phyloP scores from a whole-genome alignment of 208 protist genomes.

The Acanthamoeba royreba region DNA sequence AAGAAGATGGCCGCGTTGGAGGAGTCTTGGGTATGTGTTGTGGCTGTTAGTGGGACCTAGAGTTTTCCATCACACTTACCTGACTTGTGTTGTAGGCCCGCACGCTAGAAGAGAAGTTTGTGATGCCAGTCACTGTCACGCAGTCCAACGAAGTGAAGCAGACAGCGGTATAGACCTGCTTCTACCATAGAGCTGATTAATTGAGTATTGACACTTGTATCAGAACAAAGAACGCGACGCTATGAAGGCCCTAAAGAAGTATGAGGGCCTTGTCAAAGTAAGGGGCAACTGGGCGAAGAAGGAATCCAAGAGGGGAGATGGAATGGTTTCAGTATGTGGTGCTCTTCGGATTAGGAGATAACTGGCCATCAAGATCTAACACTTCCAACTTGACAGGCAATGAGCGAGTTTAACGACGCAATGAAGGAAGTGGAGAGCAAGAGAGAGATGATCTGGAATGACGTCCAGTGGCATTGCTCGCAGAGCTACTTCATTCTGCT shows the following conservation, averaged over 20 bases:
- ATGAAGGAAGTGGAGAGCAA: not conserved
- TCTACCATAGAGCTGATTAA: too few species aligned
- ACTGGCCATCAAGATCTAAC: too few species aligned
- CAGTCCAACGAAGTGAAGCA: not conserved
- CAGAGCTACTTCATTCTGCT: constrained; percentile 36
- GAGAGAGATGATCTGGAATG: not conserved
- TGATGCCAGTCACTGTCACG: not conserved
- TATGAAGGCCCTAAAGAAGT: not conserved
- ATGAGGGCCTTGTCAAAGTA: not conserved
- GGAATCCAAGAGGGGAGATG: not conserved
- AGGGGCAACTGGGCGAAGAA: not conserved
- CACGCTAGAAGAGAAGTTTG: not conserved
- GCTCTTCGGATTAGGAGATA: too few species aligned
- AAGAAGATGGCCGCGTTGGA: not conserved
- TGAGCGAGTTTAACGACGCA: not conserved
- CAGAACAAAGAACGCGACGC: too few species aligned
- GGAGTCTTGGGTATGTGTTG: not conserved
- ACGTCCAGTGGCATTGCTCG: not conserved
- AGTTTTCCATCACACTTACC: too few species aligned
- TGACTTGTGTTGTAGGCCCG: too few species aligned
- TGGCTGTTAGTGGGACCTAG: too few species aligned
- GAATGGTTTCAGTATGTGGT: not conserved
- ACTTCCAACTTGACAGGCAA: too few species aligned
- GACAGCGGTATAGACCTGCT: not conserved
- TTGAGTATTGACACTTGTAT: not conserved